Conservation (phyloP, 176 grass and related monocot genomes). For the Avena eriantha region DNA sequence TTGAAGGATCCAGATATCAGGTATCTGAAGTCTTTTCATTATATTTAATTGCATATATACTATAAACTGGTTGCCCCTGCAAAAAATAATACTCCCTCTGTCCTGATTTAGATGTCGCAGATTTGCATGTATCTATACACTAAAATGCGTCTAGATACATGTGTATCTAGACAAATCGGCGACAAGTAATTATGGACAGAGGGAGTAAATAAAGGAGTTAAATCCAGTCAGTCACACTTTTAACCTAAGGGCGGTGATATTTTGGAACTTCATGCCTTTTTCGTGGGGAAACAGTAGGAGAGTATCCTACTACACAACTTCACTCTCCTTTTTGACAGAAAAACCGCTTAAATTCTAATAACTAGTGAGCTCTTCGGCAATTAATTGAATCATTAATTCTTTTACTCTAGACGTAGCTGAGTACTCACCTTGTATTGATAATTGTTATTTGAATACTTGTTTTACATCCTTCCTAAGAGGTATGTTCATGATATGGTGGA, state of each 20-base stretch:
- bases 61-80: neutral
- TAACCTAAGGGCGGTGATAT: neutral
- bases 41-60: constrained; percentile 11
- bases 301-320: neutral
- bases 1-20: constrained; percentile 99
- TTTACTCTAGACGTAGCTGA: neutral
- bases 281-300: neutral
- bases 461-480: neutral
- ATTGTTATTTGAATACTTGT: constrained; percentile 17
- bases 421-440: neutral
- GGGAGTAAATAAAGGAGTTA: neutral
- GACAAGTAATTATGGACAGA: too few species aligned
- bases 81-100: neutral
- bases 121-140: too few species aligned
- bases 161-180: too few species aligned
- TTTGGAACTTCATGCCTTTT: neutral
- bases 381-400: neutral
- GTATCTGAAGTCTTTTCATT: constrained; percentile 39
- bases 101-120: too few species aligned
- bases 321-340: neutral
- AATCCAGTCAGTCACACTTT: neutral
- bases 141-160: too few species aligned
- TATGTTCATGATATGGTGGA: neutral
- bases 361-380: neutral
- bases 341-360: neutral